phyloP scores from a whole-genome alignment of 2,329 filamentous ascomycete genomes.

The Aspergillus costaricaensis region DNA sequence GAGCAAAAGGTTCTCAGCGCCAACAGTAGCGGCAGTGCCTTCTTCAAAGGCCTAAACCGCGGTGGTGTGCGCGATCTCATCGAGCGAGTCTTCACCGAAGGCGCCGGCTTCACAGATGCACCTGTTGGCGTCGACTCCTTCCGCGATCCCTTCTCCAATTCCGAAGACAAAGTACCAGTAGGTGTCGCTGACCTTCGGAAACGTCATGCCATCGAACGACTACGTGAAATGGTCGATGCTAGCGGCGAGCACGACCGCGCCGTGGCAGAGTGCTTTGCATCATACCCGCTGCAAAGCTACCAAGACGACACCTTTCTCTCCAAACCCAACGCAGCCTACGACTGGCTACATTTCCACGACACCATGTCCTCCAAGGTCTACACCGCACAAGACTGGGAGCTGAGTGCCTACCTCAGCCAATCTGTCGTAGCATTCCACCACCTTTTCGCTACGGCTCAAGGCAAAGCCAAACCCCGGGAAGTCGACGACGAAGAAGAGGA shows the following conservation, averaged over 20 bases:
- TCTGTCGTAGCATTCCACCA: conserved; percentile 87
- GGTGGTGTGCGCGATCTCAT: conserved; percentile 66
- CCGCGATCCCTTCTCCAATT: conserved; percentile 35
- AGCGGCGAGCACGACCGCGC: conserved; percentile 65
- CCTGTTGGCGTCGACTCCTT: conserved; percentile 42
- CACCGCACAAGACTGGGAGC: conserved; percentile 87
- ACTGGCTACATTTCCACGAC: conserved; percentile 96
- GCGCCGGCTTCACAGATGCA: conserved; percentile 59
- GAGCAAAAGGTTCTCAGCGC: conserved; percentile 60
- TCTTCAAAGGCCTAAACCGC: conserved; percentile 61
- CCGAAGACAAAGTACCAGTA: conserved; percentile 37
- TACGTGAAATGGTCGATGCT: conserved; percentile 64
- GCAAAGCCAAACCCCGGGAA: conserved; percentile 43
- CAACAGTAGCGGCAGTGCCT: conserved; percentile 54
- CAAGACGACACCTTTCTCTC: conserved; percentile 90
- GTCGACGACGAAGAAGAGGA: conserved; percentile 53
- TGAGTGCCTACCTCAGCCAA: conserved; percentile 82
- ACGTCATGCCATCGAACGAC: conserved; percentile 58
- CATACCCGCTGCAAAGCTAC: conserved; percentile 83
- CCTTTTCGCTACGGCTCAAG: conserved; percentile 76
- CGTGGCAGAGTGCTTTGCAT: conserved; percentile 72
- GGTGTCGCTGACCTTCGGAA: conserved; percentile 63
- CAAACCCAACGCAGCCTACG: conserved; percentile 84
- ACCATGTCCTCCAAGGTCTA: conserved; percentile 75
- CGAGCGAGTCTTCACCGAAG: conserved; percentile 66